Evolutionary conservation across 2,329 filamentous ascomycete species (phyloP).

Genomic region (Diaporthe citriasiana): DNA sequence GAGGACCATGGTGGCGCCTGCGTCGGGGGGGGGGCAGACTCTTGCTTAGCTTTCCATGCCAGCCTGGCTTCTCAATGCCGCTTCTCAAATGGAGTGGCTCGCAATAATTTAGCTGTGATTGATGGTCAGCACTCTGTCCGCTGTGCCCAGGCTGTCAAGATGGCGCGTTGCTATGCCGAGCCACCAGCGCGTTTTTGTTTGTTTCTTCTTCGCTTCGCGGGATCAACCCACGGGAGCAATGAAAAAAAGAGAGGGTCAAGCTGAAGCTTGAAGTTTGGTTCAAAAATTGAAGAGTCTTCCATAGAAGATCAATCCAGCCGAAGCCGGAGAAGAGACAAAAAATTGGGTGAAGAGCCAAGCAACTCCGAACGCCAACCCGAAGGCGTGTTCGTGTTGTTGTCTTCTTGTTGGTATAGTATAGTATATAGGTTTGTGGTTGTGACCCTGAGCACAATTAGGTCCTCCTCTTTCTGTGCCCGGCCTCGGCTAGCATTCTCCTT

Average conservation of each 20-base stretch:
- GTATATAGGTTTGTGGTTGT: neutral
- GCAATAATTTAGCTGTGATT: too few relatives aligned
- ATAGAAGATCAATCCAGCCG: constrained; percentile 25
- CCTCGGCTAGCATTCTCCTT: constrained; percentile 14
- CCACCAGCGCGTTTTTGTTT: neutral
- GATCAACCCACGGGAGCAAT: constrained; percentile 31
- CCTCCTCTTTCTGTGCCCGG: constrained; percentile 32
- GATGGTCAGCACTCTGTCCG: neutral
- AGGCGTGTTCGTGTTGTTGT: constrained; percentile 31
- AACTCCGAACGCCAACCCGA: constrained; percentile 16
- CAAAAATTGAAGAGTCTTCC: constrained; percentile 3
- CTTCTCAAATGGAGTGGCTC: neutral
- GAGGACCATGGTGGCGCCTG: neutral
- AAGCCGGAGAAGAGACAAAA: constrained; percentile 32
- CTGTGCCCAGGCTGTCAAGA: neutral
- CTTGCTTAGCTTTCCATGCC: too few relatives aligned
- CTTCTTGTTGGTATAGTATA: neutral
- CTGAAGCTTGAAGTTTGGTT: neutral
- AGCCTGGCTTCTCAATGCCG: neutral
- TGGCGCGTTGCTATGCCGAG: neutral
- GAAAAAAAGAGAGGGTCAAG: constrained; percentile 27
- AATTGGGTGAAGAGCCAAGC: constrained; percentile 13
- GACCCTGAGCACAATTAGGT: constrained; percentile 1
- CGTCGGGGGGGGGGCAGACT: neutral
- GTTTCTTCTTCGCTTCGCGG: constrained; percentile 24